Conservation (phyloP, 139 green algal species). For the Tetraselmis striata region DNA sequence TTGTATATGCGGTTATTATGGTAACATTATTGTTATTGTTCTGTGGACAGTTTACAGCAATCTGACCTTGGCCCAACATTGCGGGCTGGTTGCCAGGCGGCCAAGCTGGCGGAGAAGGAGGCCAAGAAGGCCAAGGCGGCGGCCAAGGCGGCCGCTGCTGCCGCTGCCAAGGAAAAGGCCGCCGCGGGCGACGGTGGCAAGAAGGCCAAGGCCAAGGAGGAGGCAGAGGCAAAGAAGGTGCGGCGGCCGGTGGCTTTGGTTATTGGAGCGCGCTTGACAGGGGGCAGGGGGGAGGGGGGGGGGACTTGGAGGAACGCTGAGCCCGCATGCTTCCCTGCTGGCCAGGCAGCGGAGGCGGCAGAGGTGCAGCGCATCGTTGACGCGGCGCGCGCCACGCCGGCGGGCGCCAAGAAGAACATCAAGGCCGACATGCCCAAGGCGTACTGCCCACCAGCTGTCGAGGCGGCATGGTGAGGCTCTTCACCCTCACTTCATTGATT, state of each 20-base stretch:
- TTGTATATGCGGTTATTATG: too few species aligned
- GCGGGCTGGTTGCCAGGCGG: too few species aligned
- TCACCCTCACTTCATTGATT: too few species aligned
- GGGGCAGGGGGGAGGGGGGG: not conserved
- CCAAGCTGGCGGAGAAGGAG: constrained; percentile 72
- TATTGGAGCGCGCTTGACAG: not conserved
- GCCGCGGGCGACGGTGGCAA: constrained; percentile 35
- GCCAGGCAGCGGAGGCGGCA: constrained; percentile 61
- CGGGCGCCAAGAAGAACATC: constrained; percentile 81
- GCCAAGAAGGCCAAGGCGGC: constrained; percentile 57
- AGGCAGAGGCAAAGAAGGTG: constrained; percentile 76
- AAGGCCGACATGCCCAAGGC: constrained; percentile 66
- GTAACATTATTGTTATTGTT: too few species aligned
- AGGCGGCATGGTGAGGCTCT: constrained; percentile 24
- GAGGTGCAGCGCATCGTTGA: constrained; percentile 54
- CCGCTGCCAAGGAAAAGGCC: constrained; percentile 26
- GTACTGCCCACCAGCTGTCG: constrained; percentile 76
- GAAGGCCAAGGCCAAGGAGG: constrained; percentile 67
- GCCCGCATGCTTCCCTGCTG: not conserved
- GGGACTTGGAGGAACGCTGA: not conserved
- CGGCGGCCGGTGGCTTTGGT: constrained; percentile 57
- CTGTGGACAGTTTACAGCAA: too few species aligned
- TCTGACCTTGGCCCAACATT: too few species aligned
- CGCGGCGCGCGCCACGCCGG: constrained; percentile 48
- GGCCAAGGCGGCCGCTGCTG: constrained; percentile 38